Conservation (phyloP, 2,329 filamentous ascomycete genomes). For the Claviceps humidiphila region DNA sequence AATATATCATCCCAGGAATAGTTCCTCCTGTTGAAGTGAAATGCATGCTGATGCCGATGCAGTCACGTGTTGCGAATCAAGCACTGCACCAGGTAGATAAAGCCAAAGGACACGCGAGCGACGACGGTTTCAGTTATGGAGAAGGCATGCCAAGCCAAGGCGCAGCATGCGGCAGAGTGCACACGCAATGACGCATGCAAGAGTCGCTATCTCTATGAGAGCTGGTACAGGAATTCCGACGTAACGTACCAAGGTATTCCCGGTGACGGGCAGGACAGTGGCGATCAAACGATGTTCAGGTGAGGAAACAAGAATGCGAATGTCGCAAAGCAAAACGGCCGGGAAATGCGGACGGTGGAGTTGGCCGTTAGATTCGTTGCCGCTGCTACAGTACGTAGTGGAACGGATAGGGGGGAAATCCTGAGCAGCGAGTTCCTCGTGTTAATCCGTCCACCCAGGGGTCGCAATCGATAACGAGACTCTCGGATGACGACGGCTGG, state of each 20-base stretch:
- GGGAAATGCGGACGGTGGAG: not conserved
- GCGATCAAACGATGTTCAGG: not conserved
- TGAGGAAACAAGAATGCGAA: not conserved
- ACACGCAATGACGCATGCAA: not conserved
- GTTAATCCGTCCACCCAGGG: not conserved
- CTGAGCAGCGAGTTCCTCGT: not conserved
- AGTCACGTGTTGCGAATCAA: not conserved
- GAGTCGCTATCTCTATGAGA: not conserved
- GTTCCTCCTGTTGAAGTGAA: not conserved
- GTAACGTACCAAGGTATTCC: constrained; percentile 1
- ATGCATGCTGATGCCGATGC: not conserved
- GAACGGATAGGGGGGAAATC: not conserved
- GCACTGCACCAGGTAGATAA: not conserved
- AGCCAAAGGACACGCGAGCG: not conserved
- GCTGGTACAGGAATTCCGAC: not conserved
- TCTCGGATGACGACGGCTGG: not conserved
- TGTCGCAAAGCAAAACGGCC: constrained; percentile 2
- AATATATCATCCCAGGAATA: not conserved
- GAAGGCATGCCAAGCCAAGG: not conserved
- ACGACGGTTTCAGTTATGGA: not conserved
- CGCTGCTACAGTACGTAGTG: not conserved
- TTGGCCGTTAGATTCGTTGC: not conserved
- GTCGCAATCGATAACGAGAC: not conserved
- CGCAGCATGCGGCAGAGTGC: not conserved
- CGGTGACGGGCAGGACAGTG: not conserved